A percentile compares a stretch with the other conserved stretches of the same genome.
Evolutionary conservation across 495 filamentous ascomycete genomes (phyloP).

Genomic region (Corynascus novoguineensis): DNA sequence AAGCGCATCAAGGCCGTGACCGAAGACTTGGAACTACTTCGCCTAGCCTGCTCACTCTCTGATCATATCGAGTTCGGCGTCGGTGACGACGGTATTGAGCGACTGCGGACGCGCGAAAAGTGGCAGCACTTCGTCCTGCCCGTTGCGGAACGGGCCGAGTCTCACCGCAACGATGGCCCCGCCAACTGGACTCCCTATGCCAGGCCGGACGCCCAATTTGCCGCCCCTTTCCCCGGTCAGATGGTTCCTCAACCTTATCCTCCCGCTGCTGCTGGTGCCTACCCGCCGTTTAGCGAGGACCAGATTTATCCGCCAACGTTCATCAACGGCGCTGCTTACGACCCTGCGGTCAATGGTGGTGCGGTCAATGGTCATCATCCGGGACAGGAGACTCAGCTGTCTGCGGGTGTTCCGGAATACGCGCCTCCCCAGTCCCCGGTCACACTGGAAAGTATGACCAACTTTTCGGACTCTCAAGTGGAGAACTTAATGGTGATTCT

Average conservation of each 20-base stretch:
- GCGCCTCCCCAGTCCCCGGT: conserved; percentile 49
- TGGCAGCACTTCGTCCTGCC: conserved; percentile 81
- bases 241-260: conserved; percentile 15
- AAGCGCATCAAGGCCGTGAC: conserved; percentile 72
- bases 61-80: conserved; percentile 62
- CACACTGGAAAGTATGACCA: conserved; percentile 41
- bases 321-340: conserved; percentile 31
- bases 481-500: conserved; percentile 35
- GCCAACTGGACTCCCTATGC: conserved; percentile 12
- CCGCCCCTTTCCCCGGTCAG: conserved; percentile 16
- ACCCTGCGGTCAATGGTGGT: conserved; percentile 40
- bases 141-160: conserved; percentile 42
- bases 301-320: conserved; percentile 27
- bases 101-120: conserved; percentile 67
- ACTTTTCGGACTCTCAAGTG: conserved; percentile 52
- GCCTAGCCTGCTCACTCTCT: conserved; percentile 65
- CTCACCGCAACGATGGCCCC: conserved; percentile 41
- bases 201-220: background rate
- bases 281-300: conserved; percentile 20
- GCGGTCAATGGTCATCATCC: conserved; percentile 40
- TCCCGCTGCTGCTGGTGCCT: conserved; percentile 7
- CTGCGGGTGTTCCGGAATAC: conserved; percentile 72
- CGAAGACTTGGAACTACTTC: conserved; percentile 61
- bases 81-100: conserved; percentile 68
- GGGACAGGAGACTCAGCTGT: conserved; percentile 54